These are phyloP conservation scores for Venturia asperata DNA, from an alignment of 2,329 filamentous ascomycete species.

Conservation along the genomic window DNA sequence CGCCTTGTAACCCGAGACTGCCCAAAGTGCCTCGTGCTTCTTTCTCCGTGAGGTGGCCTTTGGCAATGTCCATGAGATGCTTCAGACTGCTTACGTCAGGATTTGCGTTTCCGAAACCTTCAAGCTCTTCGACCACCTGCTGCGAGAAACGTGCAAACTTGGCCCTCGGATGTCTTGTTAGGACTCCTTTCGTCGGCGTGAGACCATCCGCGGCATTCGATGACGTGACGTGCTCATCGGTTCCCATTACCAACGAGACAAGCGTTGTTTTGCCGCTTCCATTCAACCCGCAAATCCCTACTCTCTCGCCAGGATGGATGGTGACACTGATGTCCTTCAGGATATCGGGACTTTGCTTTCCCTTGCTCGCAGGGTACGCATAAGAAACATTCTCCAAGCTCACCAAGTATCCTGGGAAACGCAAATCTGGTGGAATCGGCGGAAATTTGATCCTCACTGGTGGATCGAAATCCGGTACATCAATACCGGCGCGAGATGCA, in stretches of 20 bases:
- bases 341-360: constrained; percentile 33
- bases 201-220: constrained; percentile 25
- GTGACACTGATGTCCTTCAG: constrained; percentile 60
- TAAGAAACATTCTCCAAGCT: constrained; percentile 64
- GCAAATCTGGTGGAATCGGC: constrained; percentile 58
- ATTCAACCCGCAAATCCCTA: constrained; percentile 73
- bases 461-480: constrained; percentile 55
- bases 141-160: constrained; percentile 74
- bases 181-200: constrained; percentile 53
- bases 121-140: constrained; percentile 65
- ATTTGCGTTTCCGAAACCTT: constrained; percentile 46
- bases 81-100: constrained; percentile 56
- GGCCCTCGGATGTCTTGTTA: constrained; percentile 61
- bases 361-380: constrained; percentile 46
- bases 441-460: constrained; percentile 53
- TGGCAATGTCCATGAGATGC: constrained; percentile 52
- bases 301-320: constrained; percentile 63
- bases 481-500: constrained; percentile 58
- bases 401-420: constrained; percentile 67
- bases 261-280: constrained; percentile 77
- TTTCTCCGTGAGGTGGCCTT: constrained; percentile 54
- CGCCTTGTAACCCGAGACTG: constrained; percentile 62
- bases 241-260: constrained; percentile 61
- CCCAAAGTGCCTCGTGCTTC: constrained; percentile 60
- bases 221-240: constrained; percentile 25